Conservation (phyloP, 1,284 basidiomycete species). For the Ganoderma resinaceum region DNA sequence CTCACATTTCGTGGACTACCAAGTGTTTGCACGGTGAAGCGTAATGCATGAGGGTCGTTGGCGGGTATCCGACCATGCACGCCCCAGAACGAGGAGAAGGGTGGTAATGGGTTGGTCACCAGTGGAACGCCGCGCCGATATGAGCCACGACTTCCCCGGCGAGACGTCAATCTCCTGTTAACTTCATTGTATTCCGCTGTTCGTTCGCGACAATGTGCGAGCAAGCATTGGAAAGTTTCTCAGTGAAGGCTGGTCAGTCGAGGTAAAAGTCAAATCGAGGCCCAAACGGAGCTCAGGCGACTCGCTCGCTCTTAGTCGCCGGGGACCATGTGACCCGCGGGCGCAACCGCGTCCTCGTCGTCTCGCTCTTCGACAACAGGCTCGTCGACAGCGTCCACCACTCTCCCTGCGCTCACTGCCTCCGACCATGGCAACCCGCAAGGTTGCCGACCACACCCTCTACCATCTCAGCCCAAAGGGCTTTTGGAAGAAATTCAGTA, state of each 20-base stretch:
- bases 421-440: slow-evolving; percentile 69
- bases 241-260: neutral
- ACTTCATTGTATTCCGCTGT: neutral
- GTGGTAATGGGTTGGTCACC: neutral
- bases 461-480: slow-evolving; percentile 89
- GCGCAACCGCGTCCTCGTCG: slow-evolving; percentile 22
- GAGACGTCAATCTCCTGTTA: neutral
- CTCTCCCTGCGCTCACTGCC: slow-evolving; percentile 16
- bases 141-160: neutral
- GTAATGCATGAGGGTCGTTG: neutral
- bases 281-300: neutral
- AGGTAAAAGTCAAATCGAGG: neutral
- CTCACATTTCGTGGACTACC: slow-evolving; percentile 8
- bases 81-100: neutral
- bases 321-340: slow-evolving; percentile 26
- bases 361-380: slow-evolving; percentile 14
- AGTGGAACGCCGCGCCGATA: neutral
- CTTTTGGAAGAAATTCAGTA: slow-evolving; percentile 95
- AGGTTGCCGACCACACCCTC: slow-evolving; percentile 82
- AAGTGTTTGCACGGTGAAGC: neutral
- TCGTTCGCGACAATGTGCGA: slow-evolving; percentile 10
- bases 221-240: slow-evolving; percentile 3
- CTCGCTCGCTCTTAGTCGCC: slow-evolving; percentile 9
- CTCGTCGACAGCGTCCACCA: slow-evolving; percentile 27
- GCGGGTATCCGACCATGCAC: neutral